Base-by-base conservation (phyloP, 257 asterid genomes). In the Rubia yunnanensis region DNA sequence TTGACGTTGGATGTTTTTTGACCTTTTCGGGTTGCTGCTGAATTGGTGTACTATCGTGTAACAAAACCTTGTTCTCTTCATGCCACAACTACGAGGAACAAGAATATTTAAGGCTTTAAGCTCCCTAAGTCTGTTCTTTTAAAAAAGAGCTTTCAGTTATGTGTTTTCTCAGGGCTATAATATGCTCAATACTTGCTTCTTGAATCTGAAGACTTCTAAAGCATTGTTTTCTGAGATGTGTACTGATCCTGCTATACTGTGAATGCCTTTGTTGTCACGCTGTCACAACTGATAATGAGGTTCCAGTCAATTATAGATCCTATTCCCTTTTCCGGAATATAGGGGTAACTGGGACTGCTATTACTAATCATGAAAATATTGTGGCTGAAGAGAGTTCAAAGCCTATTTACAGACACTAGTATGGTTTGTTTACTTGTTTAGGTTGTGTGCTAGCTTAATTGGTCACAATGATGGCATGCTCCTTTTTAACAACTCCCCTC, bases 381-480 rank as follows among this genome's bases (percentile, higher is more conserved):
- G 5, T 30, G 44, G 44, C 60, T 24, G 64, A 59, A 10, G 6
- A 17, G 53, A 46, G 20, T 46, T 46, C 22, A 46, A 46, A 46
- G 49, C 49, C 15, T 10, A 41, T 13, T n/a, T 10, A 41, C 18
- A 14, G 14, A 26, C 57, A n/a, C 56, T 49, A 49, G 24, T 49
- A 18, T n/a, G 26, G 20, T 32, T 59, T 5, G 24, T 31, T 59
- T 11, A 23, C 60, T 53, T 54, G 34, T 24, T 54, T 23, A 54
- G 1, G 10, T 55, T 56, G 9, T 26, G 31, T 26, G 60, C 41
- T 27, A 31, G 30, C 24, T 4, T 17, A 59, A 18, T 59, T 59
- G 65, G n/a, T 30, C 61, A 35, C 18, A n/a, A 20, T 53, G 72
- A 11, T 64, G 18, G 52, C n/a, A 44, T 73, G 56, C 65, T 59